phyloP scores from a whole-genome alignment of 1,139 yeast species.

The Protomyces gravidus region DNA sequence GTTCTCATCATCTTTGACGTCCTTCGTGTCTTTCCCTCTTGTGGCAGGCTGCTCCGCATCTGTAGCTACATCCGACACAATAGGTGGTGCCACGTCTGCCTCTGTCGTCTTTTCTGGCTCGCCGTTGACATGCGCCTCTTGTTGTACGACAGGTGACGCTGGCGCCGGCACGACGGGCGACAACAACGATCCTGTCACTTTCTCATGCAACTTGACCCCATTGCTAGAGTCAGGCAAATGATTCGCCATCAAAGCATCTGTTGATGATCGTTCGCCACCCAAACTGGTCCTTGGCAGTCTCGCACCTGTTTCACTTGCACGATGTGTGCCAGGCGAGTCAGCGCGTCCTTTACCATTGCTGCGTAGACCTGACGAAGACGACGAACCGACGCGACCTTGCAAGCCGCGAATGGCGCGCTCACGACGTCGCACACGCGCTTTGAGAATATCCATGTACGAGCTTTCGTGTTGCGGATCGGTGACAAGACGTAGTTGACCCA shows the following conservation, averaged over 20 bases:
- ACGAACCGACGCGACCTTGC: too few relatives aligned
- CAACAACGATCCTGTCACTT: background rate
- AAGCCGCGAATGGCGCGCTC: slow-evolving; percentile 23
- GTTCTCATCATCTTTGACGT: background rate
- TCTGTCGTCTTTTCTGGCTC: background rate
- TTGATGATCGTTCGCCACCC: background rate
- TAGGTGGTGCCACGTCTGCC: background rate
- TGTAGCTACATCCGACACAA: background rate
- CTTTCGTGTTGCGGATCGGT: slow-evolving; percentile 9
- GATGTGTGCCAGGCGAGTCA: slow-evolving; percentile 1
- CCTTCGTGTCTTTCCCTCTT: background rate
- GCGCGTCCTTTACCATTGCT: slow-evolving; percentile 21
- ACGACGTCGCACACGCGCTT: slow-evolving; percentile 22
- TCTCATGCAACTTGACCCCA: background rate
- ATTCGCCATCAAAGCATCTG: background rate
- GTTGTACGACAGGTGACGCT: background rate
- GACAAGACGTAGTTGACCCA: slow-evolving; percentile 18
- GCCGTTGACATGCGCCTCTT: background rate
- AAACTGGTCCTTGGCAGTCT: background rate
- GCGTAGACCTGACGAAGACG: too few relatives aligned
- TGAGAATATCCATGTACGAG: slow-evolving; percentile 17
- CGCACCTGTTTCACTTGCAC: background rate
- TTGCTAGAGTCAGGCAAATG: background rate
- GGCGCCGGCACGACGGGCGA: background rate
- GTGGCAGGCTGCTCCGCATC: too few relatives aligned